These are phyloP conservation scores for Pythium chondricola DNA, from an alignment of 352 stramenopile genomes.

Conservation along the genomic window DNA sequence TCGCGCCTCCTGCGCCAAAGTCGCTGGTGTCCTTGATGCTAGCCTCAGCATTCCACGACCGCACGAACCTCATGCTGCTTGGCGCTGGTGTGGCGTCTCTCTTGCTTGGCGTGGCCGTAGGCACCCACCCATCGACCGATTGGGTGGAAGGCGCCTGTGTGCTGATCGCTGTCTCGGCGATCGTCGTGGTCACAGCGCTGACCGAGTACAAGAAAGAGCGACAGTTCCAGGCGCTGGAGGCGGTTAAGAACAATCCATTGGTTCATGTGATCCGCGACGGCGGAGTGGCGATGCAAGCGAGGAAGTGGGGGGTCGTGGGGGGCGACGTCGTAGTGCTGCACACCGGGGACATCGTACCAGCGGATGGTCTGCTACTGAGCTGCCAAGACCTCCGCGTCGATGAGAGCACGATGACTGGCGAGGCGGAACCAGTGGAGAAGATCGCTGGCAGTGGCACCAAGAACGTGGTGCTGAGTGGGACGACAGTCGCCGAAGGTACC, in stretches of 20 bases:
- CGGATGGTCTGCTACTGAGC: conserved; percentile 33
- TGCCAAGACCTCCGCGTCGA: conserved; percentile 32
- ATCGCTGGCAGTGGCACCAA: conserved; percentile 13
- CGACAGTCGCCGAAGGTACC: conserved; percentile 75
- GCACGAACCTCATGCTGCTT: conserved; percentile 71
- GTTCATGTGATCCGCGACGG: conserved; percentile 34
- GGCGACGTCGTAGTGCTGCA: conserved; percentile 35
- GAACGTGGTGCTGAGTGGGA: conserved; percentile 82
- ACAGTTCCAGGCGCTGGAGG: conserved; percentile 65
- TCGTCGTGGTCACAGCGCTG: conserved; percentile 80
- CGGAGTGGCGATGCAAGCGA: conserved; percentile 15
- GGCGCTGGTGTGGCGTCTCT: conserved; percentile 46
- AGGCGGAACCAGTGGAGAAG: conserved; percentile 30
- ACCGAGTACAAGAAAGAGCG: conserved; percentile 87
- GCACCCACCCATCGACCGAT: conserved; percentile 22
- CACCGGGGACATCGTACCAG: conserved; percentile 32
- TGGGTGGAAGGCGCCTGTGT: conserved; percentile 92
- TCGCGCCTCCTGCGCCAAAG: conserved; percentile 14
- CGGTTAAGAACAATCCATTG: conserved; percentile 56
- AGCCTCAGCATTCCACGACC: conserved; percentile 49
- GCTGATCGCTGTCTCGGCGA: conserved; percentile 74
- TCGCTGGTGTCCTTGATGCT: conserved; percentile 35
- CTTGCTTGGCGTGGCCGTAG: conserved; percentile 29
- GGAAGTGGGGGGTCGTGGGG: conserved; percentile 28
- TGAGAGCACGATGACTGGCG: conserved; percentile 36